Conservation (phyloP, 805 yeast genomes). For the Priceomyces castillae region DNA sequence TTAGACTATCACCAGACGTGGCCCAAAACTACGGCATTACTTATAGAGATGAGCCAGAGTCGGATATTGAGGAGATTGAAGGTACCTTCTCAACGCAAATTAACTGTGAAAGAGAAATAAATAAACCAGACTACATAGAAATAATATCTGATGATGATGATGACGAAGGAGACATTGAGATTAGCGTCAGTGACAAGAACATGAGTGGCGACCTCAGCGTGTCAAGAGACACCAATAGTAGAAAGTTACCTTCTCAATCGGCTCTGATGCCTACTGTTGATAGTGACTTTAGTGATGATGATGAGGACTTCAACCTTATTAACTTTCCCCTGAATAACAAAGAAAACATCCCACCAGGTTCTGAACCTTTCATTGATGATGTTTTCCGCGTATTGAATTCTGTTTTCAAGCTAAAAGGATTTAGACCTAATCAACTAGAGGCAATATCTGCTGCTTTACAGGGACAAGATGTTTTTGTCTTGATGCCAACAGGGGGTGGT, state of each 20-base stretch:
- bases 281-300: constrained; percentile 33
- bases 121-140: constrained; percentile 31
- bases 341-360: constrained; percentile 26
- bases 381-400: constrained; percentile 54
- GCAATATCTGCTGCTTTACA: constrained; percentile 75
- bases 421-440: constrained; percentile 81
- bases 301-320: constrained; percentile 25
- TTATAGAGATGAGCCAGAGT: constrained; percentile 14
- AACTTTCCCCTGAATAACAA: constrained; percentile 17
- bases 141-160: constrained; percentile 36
- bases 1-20: constrained; percentile 33
- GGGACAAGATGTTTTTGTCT: constrained; percentile 86
- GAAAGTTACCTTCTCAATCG: neutral
- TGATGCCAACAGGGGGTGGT: constrained; percentile 99
- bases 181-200: neutral
- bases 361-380: constrained; percentile 65
- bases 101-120: constrained; percentile 39
- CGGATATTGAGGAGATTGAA: constrained; percentile 16
- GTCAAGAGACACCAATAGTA: neutral
- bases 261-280: constrained; percentile 6
- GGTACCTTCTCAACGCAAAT: constrained; percentile 35
- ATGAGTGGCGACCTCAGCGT: neutral
- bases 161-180: constrained; percentile 3
- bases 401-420: constrained; percentile 61
- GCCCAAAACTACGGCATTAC: constrained; percentile 28